Percentiles rank a stretch among this genome's conserved stretches.
Conservation (phyloP, 768 basidiomycete species). For the Pisolithus marmoratus region DNA sequence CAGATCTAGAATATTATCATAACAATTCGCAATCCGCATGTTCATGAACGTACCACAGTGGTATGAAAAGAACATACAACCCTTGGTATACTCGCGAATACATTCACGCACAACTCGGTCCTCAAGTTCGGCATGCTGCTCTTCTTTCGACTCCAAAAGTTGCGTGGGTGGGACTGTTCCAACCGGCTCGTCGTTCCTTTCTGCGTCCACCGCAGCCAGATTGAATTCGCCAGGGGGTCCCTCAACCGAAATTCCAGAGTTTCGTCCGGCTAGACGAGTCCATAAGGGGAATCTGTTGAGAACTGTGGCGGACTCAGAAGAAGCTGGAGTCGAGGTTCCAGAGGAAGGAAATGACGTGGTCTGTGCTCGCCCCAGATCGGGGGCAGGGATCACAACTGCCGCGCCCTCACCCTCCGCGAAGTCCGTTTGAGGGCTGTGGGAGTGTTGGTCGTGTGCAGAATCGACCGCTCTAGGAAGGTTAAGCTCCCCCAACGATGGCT, state of each 20-base stretch:
- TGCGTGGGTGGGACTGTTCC: constrained; percentile 52
- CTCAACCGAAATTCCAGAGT: constrained; percentile 9
- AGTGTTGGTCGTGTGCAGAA: constrained; percentile 4
- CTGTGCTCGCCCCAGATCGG: constrained; percentile 4
- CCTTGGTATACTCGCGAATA: constrained; percentile 70
- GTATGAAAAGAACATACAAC: constrained; percentile 88
- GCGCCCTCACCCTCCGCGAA: constrained; percentile 44
- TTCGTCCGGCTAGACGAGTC: constrained; percentile 53
- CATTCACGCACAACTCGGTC: constrained; percentile 78
- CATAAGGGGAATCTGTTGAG: constrained; percentile 71
- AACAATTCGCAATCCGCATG: background rate
- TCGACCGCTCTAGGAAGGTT: constrained; percentile 19
- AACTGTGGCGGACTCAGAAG: constrained; percentile 50
- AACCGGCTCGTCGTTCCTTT: constrained; percentile 46
- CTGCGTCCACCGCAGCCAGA: constrained; percentile 38
- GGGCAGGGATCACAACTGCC: constrained; percentile 37
- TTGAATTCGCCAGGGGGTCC: constrained; percentile 19
- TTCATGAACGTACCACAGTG: constrained; percentile 57
- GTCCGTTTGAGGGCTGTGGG: constrained; percentile 18
- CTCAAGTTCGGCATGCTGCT: constrained; percentile 72
- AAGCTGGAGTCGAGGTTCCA: constrained; percentile 51
- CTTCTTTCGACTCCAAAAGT: constrained; percentile 55
- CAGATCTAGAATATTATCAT: constrained; percentile 45
- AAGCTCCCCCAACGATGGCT: constrained; percentile 40
- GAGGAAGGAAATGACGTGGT: constrained; percentile 31